phyloP scores from a whole-genome alignment of 805 yeast species.

The Yamadazyma ubonensis region DNA sequence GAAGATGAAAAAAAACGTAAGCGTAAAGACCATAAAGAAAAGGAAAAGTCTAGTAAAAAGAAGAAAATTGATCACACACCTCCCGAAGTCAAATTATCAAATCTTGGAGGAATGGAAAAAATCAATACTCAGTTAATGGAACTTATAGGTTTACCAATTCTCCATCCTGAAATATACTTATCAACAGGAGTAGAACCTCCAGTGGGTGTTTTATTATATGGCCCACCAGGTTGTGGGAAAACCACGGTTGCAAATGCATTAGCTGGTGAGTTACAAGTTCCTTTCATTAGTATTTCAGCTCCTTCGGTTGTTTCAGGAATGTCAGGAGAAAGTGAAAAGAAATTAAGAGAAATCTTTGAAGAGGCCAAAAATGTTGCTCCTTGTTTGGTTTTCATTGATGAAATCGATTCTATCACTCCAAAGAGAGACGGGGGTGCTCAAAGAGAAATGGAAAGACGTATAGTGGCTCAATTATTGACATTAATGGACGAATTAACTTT shows the following conservation, averaged over 20 bases:
- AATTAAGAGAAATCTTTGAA: conserved; percentile 86
- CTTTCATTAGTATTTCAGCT: conserved; percentile 87
- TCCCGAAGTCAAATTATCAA: conserved; percentile 64
- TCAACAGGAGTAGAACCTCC: conserved; percentile 95
- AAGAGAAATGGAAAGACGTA: conserved; percentile 95
- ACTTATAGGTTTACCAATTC: conserved; percentile 83
- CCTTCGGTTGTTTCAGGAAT: conserved; percentile 97
- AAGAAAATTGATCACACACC: conserved; percentile 61
- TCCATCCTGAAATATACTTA: conserved; percentile 87
- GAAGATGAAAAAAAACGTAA: conserved; percentile 45
- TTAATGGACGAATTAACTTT: conserved; percentile 90
- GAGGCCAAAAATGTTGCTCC: conserved; percentile 92
- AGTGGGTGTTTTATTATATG: conserved; percentile 88
- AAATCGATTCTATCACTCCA: conserved; percentile 97
- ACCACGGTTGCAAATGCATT: conserved; percentile 94
- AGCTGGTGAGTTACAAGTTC: conserved; percentile 92
- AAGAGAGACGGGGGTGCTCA: conserved; percentile 94
- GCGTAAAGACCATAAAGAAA: conserved; percentile 35
- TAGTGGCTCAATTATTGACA: conserved; percentile 92
- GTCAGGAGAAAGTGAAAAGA: conserved; percentile 99
- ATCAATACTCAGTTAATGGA: conserved; percentile 88
- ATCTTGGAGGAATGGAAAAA: conserved; percentile 86
- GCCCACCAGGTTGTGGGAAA: conserved; percentile 99
- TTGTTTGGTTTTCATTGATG: conserved; percentile 89
- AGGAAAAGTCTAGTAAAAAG: conserved; percentile 28